phyloP scores from a whole-genome alignment of 2,329 filamentous ascomycete species.

The Chrysosporium keratinophilum region DNA sequence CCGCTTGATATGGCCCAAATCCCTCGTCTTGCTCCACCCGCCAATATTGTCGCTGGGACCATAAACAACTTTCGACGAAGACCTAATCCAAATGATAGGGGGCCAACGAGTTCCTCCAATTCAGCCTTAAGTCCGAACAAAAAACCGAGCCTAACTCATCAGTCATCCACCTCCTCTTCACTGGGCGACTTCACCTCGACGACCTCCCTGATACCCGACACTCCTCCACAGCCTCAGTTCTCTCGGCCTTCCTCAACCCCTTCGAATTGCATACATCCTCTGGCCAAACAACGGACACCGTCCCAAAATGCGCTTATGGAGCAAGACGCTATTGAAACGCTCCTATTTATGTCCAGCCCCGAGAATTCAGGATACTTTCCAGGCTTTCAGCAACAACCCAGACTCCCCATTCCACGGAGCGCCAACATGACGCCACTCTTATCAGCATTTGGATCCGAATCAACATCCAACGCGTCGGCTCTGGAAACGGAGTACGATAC shows the following conservation, averaged over 20 bases:
- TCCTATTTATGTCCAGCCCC: slow-evolving; percentile 43
- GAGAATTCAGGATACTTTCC: slow-evolving; percentile 38
- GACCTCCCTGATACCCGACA: slow-evolving; percentile 21
- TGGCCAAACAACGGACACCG: slow-evolving; percentile 26
- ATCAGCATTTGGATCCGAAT: slow-evolving; percentile 13
- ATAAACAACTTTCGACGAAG: slow-evolving; percentile 27
- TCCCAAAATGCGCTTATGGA: slow-evolving; percentile 40
- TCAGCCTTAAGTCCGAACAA: neutral
- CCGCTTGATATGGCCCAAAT: slow-evolving; percentile 17
- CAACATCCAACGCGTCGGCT: slow-evolving; percentile 16
- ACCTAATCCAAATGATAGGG: slow-evolving; percentile 27
- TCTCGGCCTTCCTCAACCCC: slow-evolving; percentile 18
- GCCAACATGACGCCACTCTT: slow-evolving; percentile 8
- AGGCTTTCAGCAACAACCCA: slow-evolving; percentile 20
- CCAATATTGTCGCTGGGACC: slow-evolving; percentile 32
- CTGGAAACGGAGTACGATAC: slow-evolving; percentile 14
- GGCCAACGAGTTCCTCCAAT: neutral
- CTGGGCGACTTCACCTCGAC: slow-evolving; percentile 17
- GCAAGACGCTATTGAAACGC: slow-evolving; percentile 42
- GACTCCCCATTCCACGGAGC: slow-evolving; percentile 11
- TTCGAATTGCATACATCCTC: slow-evolving; percentile 19
- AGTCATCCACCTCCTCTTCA: slow-evolving; percentile 17
- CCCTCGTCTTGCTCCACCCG: slow-evolving; percentile 36
- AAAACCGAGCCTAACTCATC: slow-evolving; percentile 8
- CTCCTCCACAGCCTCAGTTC: slow-evolving; percentile 24